Evolutionary conservation across 2,329 filamentous ascomycete species (phyloP), one percentile per base, ranked within the genome.

Genomic region (Pseudocercospora eumusae): DNA sequence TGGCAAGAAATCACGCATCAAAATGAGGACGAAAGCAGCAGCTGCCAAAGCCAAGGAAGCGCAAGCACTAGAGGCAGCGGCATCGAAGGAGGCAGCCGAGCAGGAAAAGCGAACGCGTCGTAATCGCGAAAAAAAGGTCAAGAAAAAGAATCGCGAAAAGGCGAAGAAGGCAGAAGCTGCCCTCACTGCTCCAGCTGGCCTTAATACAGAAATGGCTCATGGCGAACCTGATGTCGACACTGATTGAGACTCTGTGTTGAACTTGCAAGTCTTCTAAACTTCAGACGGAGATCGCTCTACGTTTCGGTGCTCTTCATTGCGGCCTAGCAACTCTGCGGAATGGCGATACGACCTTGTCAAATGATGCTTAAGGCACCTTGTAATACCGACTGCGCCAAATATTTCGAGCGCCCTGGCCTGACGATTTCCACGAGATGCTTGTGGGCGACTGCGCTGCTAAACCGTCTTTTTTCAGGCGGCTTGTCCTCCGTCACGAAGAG

Each of bases 71-170:
- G 59, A 64, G 54, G 66, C 66, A 11, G 69, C 69, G n/a, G 71
- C 71, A 50, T 55, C 66, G 11, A 73, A 71, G 44, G 72, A 72
- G 28, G 66, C 59, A 7, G 66, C 64, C 8, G 72, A 75, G 47
- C 64, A 68, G 20, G 74, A 74, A 60, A 76, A 75, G 69, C 68
- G 70, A 18, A 72, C 69, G 8, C 66, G 67, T 28, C 63, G 68
- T 23, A 76, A 76, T 61, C 66, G 73, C 6, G 72, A 75, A 57
- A 75, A 75, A 70, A 75, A 75, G 62, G 66, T 73, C 15, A 76
- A 75, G 66, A 74, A 73, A 62, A 71, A 69, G 62, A 65, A 68
- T 40, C 65, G 68, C 44, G 74, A 74, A 28, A 74, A 74, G 66
- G 73, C 71, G 9, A 75, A 74, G 68, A 74, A 74, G 59, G 66